Base-by-base conservation (phyloP, 352 stramenopile genomes). In the Elongisporangium undulatum region DNA sequence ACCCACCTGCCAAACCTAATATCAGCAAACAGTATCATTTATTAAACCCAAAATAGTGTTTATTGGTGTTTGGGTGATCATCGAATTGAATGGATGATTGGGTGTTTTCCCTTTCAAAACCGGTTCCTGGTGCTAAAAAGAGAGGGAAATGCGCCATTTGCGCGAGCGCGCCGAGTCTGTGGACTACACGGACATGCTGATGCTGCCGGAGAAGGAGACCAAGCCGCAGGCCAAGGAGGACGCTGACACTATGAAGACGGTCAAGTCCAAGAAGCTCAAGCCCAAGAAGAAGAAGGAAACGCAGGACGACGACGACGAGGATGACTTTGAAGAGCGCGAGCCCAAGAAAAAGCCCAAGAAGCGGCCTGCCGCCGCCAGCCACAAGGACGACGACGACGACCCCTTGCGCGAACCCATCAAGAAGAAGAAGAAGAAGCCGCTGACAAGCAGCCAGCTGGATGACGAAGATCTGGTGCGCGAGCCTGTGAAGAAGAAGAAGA, bases 151-250 rank as follows among this genome's bases (percentile, higher is more conserved):
- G 74, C 67, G 49, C 21, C 60, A 74, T 62, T 74, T 66, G 63
- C 69, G 74, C 61, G 68, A 51, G 60, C 64, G 58, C 34, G 54
- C 51, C 21, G 60, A 71, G 61, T 59, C 59, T 20, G 67, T 74
- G 23, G 74, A 81, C 57, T 80, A 81, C 69, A 71, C 74, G 48
- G 71, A 81, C 57, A 65, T 77, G 49, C 60, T 76, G 53, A 64
- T 57, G 48, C 38, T 59, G 5, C 49, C 41, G 53, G 66, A 34
- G 56, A 72, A 68, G 66, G 54, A 41, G 58, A 60, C 65, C 21
- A 58, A 61, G 29, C 16, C 19, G 48, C 56, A 53, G 34, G 57
- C 61, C 61, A 15, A 53, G 20, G 1, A 17, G 2, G 34, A 12
- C 24, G 29, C 34, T 53, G 19, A 63, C 67, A 20, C 72, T 73